These are phyloP conservation scores for Pichia pseudocactophila DNA, from an alignment of 805 yeast genomes.

Conservation along the genomic window DNA sequence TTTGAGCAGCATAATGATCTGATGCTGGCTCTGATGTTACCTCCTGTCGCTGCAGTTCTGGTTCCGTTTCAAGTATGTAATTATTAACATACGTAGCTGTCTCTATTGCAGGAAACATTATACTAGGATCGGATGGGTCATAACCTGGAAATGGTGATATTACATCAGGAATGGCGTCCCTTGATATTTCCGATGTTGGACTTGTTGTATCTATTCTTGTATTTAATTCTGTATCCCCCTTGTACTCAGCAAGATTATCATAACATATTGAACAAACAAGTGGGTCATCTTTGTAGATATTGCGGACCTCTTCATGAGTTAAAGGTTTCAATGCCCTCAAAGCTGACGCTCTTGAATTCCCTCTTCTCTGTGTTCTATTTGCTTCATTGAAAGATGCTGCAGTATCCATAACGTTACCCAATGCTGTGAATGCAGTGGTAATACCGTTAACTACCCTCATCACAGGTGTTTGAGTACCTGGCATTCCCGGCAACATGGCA, in stretches of 20 bases:
- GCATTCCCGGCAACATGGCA: too few species aligned
- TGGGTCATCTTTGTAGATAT: constrained; percentile 16
- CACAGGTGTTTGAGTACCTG: neutral
- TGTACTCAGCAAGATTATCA: constrained; percentile 20
- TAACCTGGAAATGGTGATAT: constrained; percentile 11
- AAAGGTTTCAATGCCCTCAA: constrained; percentile 22
- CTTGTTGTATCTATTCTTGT: too few species aligned
- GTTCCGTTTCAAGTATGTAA: neutral
- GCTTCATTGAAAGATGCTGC: neutral
- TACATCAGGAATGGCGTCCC: neutral
- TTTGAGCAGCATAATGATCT: constrained; percentile 52
- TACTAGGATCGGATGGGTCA: constrained; percentile 19
- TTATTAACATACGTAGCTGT: constrained; percentile 15
- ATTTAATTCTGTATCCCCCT: neutral
- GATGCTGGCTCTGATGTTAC: neutral
- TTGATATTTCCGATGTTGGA: too few species aligned
- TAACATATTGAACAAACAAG: constrained; percentile 35
- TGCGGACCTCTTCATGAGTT: constrained; percentile 17
- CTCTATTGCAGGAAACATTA: constrained; percentile 21
- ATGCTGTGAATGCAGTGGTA: too few species aligned
- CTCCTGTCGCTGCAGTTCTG: neutral
- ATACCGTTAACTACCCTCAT: too few species aligned
- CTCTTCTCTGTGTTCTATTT: too few species aligned
- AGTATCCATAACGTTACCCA: too few species aligned
- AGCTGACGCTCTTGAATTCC: constrained; percentile 13